A percentile compares a stretch with the other conserved stretches of the same genome.
phyloP scores from a whole-genome alignment of 2,329 filamentous ascomycete genomes.

The Cladophialophora chaetospira region DNA sequence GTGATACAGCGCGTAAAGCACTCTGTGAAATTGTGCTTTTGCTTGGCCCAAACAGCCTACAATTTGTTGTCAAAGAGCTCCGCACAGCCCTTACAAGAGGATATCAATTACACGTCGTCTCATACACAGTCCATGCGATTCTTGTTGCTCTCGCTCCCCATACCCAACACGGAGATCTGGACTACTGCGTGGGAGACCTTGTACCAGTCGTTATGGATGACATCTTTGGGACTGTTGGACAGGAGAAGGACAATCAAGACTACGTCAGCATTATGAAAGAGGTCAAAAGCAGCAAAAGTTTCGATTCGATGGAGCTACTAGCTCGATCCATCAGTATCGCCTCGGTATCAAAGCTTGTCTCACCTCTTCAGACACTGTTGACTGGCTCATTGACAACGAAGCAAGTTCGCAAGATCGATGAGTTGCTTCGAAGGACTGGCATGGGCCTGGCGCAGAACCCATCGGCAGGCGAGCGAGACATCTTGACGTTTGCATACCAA shows the following conservation, averaged over 20 bases:
- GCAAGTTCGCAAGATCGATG: slow-evolving; percentile 86
- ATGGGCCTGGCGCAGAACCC: slow-evolving; percentile 81
- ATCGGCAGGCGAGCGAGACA: slow-evolving; percentile 74
- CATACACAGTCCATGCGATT: slow-evolving; percentile 91
- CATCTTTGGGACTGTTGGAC: slow-evolving; percentile 86
- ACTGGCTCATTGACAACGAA: slow-evolving; percentile 81
- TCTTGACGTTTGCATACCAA: slow-evolving; percentile 93
- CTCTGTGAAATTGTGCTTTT: slow-evolving; percentile 79
- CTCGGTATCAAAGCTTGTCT: slow-evolving; percentile 72
- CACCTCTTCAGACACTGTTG: slow-evolving; percentile 75
- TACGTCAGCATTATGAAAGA: slow-evolving; percentile 97
- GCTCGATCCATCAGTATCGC: slow-evolving; percentile 77
- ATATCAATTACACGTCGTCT: slow-evolving; percentile 92
- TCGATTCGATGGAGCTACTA: slow-evolving; percentile 93
- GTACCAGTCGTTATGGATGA: slow-evolving; percentile 93
- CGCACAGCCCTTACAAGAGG: slow-evolving; percentile 79
- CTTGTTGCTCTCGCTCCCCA: slow-evolving; percentile 73
- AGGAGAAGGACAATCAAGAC: slow-evolving; percentile 96
- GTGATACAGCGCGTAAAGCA: slow-evolving; percentile 88
- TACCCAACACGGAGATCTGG: slow-evolving; percentile 78
- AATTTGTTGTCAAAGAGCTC: slow-evolving; percentile 91
- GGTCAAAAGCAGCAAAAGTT: slow-evolving; percentile 96
- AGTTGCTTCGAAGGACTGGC: slow-evolving; percentile 79
- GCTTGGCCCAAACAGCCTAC: slow-evolving; percentile 79
- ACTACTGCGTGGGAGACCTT: slow-evolving; percentile 80